A percentile compares a stretch with the other conserved stretches of the same genome.
These are phyloP conservation scores for Barnettozyma californica DNA, from an alignment of 805 yeast species.

Conservation along the genomic window DNA sequence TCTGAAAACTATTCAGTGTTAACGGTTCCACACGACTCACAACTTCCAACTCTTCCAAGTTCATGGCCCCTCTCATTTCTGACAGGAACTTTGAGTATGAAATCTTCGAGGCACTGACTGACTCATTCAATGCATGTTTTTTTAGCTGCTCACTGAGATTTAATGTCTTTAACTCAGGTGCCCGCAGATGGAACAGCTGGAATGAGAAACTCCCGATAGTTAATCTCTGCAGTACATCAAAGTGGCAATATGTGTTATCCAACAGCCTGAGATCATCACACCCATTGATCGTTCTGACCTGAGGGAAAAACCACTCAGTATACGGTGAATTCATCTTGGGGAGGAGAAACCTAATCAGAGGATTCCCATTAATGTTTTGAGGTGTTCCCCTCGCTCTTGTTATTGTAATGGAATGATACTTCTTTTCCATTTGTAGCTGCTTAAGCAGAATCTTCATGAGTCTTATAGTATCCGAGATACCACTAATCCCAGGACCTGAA, in stretches of 20 bases:
- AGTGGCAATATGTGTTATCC: slow-evolving; percentile 21
- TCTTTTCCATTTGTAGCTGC: slow-evolving; percentile 9
- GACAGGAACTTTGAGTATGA: slow-evolving; percentile 15
- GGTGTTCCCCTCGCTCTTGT: slow-evolving; percentile 1
- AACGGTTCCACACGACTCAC: slow-evolving; percentile 12
- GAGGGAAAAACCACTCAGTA: slow-evolving; percentile 19
- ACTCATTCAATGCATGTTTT: slow-evolving; percentile 13
- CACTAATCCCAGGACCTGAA: slow-evolving; percentile 1
- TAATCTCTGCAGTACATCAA: slow-evolving; percentile 11
- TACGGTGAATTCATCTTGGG: slow-evolving; percentile 17
- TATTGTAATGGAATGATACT: slow-evolving; percentile 14
- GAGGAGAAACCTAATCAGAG: slow-evolving; percentile 11
- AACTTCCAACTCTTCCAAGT: slow-evolving; percentile 11
- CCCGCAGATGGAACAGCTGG: slow-evolving; percentile 16
- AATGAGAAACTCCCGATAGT: slow-evolving; percentile 20
- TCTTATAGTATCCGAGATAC: slow-evolving; percentile 1
- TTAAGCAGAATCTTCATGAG: slow-evolving; percentile 15
- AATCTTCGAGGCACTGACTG: slow-evolving; percentile 12
- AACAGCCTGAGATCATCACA: slow-evolving; percentile 20
- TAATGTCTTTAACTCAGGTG: slow-evolving; percentile 14
- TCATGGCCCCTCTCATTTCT: slow-evolving; percentile 8
- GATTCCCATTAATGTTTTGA: slow-evolving; percentile 6
- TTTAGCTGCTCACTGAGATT: slow-evolving; percentile 15
- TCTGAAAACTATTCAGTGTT: slow-evolving; percentile 8
- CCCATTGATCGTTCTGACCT: slow-evolving; percentile 10